These are phyloP conservation scores for Colletotrichum cordylinicola DNA, from an alignment of 2,329 filamentous ascomycete genomes.

Conservation along the genomic window DNA sequence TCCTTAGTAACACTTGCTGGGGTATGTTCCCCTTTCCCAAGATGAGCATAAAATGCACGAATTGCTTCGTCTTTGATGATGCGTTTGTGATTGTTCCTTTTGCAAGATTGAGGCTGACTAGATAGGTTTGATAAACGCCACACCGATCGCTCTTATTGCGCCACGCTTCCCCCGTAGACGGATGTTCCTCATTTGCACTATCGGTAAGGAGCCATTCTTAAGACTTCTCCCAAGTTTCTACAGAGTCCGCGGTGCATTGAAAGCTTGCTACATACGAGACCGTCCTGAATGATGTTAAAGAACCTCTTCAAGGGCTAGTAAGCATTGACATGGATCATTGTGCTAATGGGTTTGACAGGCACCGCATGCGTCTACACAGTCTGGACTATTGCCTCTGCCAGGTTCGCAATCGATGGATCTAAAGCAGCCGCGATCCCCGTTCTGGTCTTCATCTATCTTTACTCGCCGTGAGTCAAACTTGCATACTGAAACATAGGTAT, in stretches of 20 bases:
- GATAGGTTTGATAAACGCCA: slow-evolving; percentile 36
- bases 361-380: slow-evolving; percentile 40
- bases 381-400: slow-evolving; percentile 43
- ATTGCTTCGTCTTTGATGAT: neutral
- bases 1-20: slow-evolving; percentile 43
- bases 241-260: neutral
- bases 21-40: neutral
- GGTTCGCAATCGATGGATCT: slow-evolving; percentile 38
- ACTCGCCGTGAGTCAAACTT: slow-evolving; percentile 34
- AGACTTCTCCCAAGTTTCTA: neutral
- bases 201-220: neutral
- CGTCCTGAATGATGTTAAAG: neutral
- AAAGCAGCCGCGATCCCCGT: slow-evolving; percentile 40
- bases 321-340: neutral
- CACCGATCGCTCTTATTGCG: slow-evolving; percentile 39
- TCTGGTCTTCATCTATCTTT: slow-evolving; percentile 48
- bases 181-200: slow-evolving; percentile 43
- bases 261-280: neutral
- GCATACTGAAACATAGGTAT: neutral
- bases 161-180: slow-evolving; percentile 35
- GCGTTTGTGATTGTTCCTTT: neutral
- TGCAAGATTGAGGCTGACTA: neutral
- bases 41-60: neutral
- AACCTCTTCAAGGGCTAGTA: neutral
- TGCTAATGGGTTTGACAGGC: slow-evolving; percentile 20